phyloP scores from a whole-genome alignment of 495 filamentous ascomycete species.

The Hyphodiscus hymeniophilus region DNA sequence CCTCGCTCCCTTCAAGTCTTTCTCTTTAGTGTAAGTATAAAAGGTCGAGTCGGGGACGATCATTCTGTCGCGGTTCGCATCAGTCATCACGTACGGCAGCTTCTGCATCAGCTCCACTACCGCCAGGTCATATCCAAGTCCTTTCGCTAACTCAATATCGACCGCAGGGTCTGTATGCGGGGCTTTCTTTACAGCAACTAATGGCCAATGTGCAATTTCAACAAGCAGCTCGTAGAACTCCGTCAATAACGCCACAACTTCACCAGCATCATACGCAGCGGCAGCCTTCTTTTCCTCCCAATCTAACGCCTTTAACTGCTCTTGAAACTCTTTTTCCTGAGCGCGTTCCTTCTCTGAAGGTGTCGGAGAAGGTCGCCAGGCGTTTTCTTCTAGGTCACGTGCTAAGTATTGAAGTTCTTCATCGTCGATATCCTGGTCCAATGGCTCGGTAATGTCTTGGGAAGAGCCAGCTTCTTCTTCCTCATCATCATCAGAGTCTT shows the following conservation, averaged over 20 bases:
- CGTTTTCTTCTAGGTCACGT: not conserved
- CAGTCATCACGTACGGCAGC: not conserved
- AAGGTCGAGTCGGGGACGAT: not conserved
- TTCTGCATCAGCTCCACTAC: slow-evolving; percentile 1
- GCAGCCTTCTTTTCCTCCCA: not conserved
- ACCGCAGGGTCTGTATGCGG: not conserved
- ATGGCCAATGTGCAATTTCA: not conserved
- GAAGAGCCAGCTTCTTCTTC: slow-evolving; percentile 1
- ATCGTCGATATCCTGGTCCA: not conserved
- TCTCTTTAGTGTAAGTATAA: not conserved
- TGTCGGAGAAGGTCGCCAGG: not conserved
- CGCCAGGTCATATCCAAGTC: not conserved
- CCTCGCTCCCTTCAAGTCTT: not conserved
- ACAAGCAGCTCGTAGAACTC: slow-evolving; percentile 1
- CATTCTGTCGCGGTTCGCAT: not conserved
- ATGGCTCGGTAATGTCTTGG: not conserved
- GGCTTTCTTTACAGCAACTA: not conserved
- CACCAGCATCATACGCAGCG: not conserved
- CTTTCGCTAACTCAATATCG: not conserved
- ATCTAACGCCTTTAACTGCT: not conserved
- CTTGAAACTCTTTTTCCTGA: not conserved
- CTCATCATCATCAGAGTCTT: not conserved
- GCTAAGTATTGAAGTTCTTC: not conserved
- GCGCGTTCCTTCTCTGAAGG: not conserved
- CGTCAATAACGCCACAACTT: not conserved